Base-by-base conservation (phyloP, 2,329 filamentous ascomycete genomes). In the Alternaria brassicae region DNA sequence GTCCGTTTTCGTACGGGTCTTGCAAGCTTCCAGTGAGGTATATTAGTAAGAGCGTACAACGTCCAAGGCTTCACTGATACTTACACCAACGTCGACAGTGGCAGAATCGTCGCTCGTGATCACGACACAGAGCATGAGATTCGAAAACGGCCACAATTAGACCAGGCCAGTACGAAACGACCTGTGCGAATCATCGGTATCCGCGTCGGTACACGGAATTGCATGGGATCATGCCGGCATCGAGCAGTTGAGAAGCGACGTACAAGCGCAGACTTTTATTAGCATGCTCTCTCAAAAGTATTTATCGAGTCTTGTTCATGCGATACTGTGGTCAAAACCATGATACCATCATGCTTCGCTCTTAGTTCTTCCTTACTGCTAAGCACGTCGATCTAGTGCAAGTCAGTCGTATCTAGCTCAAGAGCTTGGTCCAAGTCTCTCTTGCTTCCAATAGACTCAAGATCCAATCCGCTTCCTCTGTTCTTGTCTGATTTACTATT, bases 91-190 rank as follows among this genome's bases (percentile, higher is more conserved):
- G 69, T 92, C 92, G 77, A 97, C 93, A 54, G 86, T 85, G 75
- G 93, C 85, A 68, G 97, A 89, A 77, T 87, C 91, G 71, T 96
- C 90, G 75, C 91, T 96, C 37, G 93, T 97, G 71, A 99, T 95
- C 69, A 89, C 85, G 58, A 98, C 89, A 36, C 92, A 89, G 57
- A 99, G 83, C 39, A 93, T 79, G 58, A 89, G 91, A 81, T 99
- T 99, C 67, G 91, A 94, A 81, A 98, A 97, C 69, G 99, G 89
- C 95, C 95, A 99, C 15, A 89, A 85, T 15, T 94, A 90, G 60
- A 97, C 92, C 64, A 99, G 85, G 73, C 92, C 92, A 23, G 95
- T 99, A 84, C 95, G 88, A 93, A 99, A 99, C 82, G 92, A 94
- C 85, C 97, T 98, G 88, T 99, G 99, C 23, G 92, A 96, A 78